phyloP scores from a whole-genome alignment of 192 early-diverging fungal species.

The Pilaira anomala region DNA sequence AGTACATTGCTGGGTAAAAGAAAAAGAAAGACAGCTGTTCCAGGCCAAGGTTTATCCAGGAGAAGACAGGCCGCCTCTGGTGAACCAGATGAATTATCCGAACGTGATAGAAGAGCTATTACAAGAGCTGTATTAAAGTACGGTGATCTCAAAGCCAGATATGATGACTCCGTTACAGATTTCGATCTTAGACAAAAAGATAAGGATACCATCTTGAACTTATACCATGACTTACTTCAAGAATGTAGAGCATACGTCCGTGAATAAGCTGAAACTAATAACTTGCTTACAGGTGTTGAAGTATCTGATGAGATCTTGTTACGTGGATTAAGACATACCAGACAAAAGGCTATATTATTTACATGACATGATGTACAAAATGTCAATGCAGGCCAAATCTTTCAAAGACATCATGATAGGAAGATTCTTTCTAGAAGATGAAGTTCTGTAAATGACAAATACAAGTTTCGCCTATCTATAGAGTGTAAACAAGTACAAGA shows the following conservation, averaged over 20 bases:
- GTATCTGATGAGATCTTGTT: conserved; percentile 18
- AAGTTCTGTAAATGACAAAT: conserved; percentile 17
- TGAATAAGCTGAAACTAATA: conserved; percentile 18
- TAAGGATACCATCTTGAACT: too few relatives aligned
- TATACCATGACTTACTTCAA: conserved; percentile 43
- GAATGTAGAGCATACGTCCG: conserved; percentile 58
- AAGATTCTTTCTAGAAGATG: conserved; percentile 61
- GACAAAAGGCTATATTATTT: conserved; percentile 71
- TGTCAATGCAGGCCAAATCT: too few relatives aligned
- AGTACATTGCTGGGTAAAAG: background rate
- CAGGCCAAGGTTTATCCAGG: conserved; percentile 33
- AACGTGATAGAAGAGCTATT: conserved; percentile 81
- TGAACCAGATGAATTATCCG: conserved; percentile 46
- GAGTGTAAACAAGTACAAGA: conserved; percentile 72
- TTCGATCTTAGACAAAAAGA: too few relatives aligned
- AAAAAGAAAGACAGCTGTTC: background rate
- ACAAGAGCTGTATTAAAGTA: conserved; percentile 64
- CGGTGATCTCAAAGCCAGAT: too few relatives aligned
- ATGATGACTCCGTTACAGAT: too few relatives aligned
- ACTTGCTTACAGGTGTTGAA: background rate
- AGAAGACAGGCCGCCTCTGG: conserved; percentile 15
- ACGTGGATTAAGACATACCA: conserved; percentile 33
- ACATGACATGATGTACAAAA: conserved; percentile 79
- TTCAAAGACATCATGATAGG: conserved; percentile 74
- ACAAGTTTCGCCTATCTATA: too few relatives aligned